These are phyloP conservation scores for Fraxinus greggii DNA, from an alignment of 305 asterid genomes.

Conservation along the genomic window DNA sequence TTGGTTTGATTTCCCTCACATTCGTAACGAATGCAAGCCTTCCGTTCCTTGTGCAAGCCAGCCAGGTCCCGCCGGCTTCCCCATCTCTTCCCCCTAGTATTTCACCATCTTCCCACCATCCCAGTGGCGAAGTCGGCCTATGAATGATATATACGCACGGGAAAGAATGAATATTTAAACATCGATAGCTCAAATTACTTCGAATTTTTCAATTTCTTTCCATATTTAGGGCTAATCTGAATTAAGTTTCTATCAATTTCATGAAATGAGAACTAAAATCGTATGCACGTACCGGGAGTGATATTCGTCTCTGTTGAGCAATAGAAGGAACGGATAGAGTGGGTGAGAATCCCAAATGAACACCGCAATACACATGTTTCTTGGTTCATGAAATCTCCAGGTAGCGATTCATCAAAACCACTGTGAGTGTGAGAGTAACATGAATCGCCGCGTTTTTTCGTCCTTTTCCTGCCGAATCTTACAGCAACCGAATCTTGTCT, in stretches of 20 bases:
- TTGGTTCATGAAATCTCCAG: background rate
- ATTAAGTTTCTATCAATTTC: background rate
- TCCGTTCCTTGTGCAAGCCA: constrained; percentile 53
- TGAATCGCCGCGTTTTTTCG: background rate
- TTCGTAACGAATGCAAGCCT: constrained; percentile 76
- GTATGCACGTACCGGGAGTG: constrained; percentile 45
- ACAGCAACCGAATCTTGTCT: background rate
- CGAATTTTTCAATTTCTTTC: background rate
- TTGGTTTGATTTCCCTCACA: constrained; percentile 52
- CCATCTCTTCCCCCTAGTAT: constrained; percentile 79
- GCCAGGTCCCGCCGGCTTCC: constrained; percentile 77
- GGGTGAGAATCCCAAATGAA: constrained; percentile 66
- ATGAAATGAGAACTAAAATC: background rate
- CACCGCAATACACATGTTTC: constrained; percentile 59
- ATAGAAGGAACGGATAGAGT: constrained; percentile 48
- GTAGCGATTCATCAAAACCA: background rate
- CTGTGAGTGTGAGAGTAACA: background rate
- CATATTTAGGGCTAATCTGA: background rate
- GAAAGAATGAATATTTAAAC: background rate
- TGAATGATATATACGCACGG: background rate
- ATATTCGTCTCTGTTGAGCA: constrained; percentile 83
- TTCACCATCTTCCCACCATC: constrained; percentile 69
- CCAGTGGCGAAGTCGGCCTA: constrained; percentile 61
- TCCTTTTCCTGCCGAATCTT: background rate
- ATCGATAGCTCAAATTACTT: background rate